Percentiles rank a stretch among this genome's conserved stretches.
Conservation (phyloP, 495 filamentous ascomycete genomes). For the Penicillium dipodomyicola region DNA sequence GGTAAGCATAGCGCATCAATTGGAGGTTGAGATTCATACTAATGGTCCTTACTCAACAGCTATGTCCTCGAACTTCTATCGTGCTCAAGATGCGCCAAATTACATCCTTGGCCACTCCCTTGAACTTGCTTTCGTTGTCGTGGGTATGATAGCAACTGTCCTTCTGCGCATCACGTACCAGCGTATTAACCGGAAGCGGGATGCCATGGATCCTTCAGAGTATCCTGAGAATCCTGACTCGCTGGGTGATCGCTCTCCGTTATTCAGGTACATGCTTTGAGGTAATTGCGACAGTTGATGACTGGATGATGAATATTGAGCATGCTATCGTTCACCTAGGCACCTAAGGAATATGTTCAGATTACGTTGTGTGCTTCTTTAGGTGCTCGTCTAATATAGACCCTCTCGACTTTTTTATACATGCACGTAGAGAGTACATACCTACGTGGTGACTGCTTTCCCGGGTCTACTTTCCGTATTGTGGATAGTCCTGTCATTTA, state of each 20-base stretch:
- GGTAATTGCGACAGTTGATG: neutral
- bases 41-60: constrained; percentile 32
- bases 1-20: constrained; percentile 20
- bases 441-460: neutral
- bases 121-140: constrained; percentile 64
- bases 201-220: constrained; percentile 44
- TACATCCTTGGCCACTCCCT: constrained; percentile 68
- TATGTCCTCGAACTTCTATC: constrained; percentile 78
- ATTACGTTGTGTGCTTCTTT: neutral
- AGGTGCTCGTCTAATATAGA: neutral
- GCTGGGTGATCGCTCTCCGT: constrained; percentile 61
- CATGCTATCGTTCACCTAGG: neutral
- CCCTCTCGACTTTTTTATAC: neutral
- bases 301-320: neutral
- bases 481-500: neutral
- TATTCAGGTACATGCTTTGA: constrained; percentile 60
- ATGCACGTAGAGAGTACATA: neutral
- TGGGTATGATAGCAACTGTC: constrained; percentile 57
- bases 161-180: constrained; percentile 56
- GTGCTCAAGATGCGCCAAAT: constrained; percentile 57
- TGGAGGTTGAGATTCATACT: neutral
- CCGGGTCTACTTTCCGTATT: neutral
- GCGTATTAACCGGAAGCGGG: constrained; percentile 59
- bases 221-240: constrained; percentile 55
- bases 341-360: neutral